Evolutionary conservation across 352 stramenopile genomes (phyloP), one percentile per base, ranked within the genome.

Genomic region (Halophytophthora batemanensis): DNA sequence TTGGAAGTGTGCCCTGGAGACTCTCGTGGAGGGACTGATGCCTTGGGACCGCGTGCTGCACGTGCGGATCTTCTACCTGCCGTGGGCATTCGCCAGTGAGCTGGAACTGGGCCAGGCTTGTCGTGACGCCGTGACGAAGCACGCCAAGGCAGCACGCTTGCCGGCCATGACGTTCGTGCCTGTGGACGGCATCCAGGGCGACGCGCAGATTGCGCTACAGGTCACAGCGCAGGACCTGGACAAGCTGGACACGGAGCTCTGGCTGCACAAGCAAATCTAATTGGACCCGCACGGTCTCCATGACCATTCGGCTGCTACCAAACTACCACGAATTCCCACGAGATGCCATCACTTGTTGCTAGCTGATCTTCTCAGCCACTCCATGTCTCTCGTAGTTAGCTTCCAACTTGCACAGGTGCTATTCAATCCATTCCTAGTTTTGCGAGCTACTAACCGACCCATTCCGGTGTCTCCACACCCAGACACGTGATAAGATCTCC

Each of bases 241-340:
- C 31, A 86, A 85, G 44, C 49, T 94, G 4, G 84, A 94, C 53
- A 92, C 84, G 6, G 82, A 94, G 50, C 60, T 94, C 17, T 94
- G 84, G 84, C 61, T 94, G 43, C 74, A 74, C 37, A 81, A 83
- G 40, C 74, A 92, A 50, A 76, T 85, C 37, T 93, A 82, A 61
- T n/a, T 25, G 6, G 28, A 6, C 6, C 6, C 29, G 7, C 13
- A n/a, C n/a, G n/a, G n/a, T n/a, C n/a, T n/a, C n/a, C n/a, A n/a
- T n/a, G n/a, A n/a, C n/a, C n/a, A n/a, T n/a, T n/a, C n/a, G n/a
- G n/a, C n/a, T n/a, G n/a, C n/a, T n/a, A n/a, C n/a, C n/a, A n/a
- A n/a, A n/a, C n/a, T n/a, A n/a, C n/a, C n/a, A n/a, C n/a, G n/a
- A n/a, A n/a, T n/a, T n/a, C n/a, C n/a, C n/a, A n/a, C n/a, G n/a